A percentile compares a stretch with the other conserved stretches of the same genome.
phyloP scores from a whole-genome alignment of 768 basidiomycete species.

The Russula lepida region DNA sequence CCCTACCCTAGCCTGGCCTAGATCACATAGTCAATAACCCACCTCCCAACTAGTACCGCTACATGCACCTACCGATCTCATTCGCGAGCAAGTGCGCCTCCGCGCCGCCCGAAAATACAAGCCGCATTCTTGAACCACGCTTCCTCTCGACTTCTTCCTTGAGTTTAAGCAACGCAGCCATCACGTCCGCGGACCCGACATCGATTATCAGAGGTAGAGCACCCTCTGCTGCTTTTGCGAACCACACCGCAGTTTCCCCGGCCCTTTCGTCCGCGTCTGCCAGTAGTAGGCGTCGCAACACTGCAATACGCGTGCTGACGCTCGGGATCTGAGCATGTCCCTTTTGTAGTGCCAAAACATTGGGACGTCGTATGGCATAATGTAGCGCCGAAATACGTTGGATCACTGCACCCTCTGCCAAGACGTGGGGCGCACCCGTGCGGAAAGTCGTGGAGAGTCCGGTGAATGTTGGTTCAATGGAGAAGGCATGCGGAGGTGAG shows the following conservation, averaged over 20 bases:
- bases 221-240: constrained; percentile 37
- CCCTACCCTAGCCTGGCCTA: constrained; percentile 57
- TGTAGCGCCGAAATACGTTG: constrained; percentile 37
- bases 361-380: constrained; percentile 43
- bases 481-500: constrained; percentile 27
- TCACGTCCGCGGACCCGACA: constrained; percentile 66
- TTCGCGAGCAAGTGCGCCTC: constrained; percentile 58
- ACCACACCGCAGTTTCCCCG: constrained; percentile 28
- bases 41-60: neutral
- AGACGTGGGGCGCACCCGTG: constrained; percentile 33
- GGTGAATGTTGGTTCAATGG: neutral
- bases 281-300: constrained; percentile 57
- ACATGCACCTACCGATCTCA: constrained; percentile 37
- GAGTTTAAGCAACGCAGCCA: constrained; percentile 57
- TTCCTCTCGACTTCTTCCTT: constrained; percentile 43
- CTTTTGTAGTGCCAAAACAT: constrained; percentile 22
- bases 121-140: constrained; percentile 27
- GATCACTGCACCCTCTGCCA: constrained; percentile 36
- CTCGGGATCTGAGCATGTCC: constrained; percentile 31
- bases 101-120: constrained; percentile 48
- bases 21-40: neutral
- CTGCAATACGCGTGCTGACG: constrained; percentile 75
- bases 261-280: constrained; percentile 27
- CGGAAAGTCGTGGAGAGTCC: constrained; percentile 27
- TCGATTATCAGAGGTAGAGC: constrained; percentile 54